Evolutionary conservation across 306 rosid species (phyloP).

Genomic region (Castanea mollissima): DNA sequence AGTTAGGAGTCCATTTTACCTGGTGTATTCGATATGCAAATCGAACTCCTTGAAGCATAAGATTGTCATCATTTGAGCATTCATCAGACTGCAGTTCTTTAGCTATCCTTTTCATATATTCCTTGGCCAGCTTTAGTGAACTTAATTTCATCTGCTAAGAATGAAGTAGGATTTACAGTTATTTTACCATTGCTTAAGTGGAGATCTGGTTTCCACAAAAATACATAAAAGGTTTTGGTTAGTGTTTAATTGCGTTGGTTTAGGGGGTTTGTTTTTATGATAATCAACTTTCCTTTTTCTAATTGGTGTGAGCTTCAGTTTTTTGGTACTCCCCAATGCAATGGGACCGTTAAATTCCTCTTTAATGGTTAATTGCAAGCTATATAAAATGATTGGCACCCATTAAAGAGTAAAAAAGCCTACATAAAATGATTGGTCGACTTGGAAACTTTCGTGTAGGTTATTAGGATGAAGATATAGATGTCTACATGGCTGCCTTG

Average conservation of each 20-base stretch:
- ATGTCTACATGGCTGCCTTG: background rate
- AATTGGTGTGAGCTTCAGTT: too few species aligned
- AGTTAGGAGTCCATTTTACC: slow-evolving; percentile 32
- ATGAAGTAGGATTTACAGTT: background rate
- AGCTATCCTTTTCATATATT: slow-evolving; percentile 57
- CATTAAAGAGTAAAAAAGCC: too few species aligned
- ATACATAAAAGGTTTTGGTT: too few species aligned
- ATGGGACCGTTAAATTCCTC: too few species aligned
- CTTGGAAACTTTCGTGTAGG: background rate
- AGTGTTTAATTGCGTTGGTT: too few species aligned
- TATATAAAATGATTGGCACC: too few species aligned
- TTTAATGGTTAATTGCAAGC: too few species aligned
- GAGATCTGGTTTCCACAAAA: too few species aligned
- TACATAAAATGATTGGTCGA: background rate
- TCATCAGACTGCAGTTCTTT: slow-evolving; percentile 49
- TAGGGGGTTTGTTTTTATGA: too few species aligned
- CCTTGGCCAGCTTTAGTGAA: slow-evolving; percentile 66
- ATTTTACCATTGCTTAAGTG: background rate
- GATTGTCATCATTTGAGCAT: slow-evolving; percentile 45
- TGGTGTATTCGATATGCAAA: slow-evolving; percentile 91
- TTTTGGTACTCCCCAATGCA: too few species aligned
- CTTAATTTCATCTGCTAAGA: slow-evolving; percentile 73
- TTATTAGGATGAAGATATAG: slow-evolving; percentile 1
- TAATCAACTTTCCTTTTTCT: too few species aligned
- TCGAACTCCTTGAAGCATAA: slow-evolving; percentile 67